Conservation (phyloP, 169 alveolate genomes). For the Amoebophrya sp. region DNA sequence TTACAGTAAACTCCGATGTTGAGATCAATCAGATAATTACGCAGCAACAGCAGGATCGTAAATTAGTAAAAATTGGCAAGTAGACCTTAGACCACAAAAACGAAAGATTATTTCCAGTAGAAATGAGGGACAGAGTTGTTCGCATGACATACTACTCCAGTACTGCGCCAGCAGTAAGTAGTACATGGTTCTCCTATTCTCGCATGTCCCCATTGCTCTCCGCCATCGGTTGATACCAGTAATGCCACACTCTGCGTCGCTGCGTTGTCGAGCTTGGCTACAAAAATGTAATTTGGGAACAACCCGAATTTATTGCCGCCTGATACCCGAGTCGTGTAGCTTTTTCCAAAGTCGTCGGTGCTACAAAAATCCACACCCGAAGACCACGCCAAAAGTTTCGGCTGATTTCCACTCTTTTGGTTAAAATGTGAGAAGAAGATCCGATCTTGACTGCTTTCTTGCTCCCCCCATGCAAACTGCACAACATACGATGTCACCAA, state of each 20-base stretch:
- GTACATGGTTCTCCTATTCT: background rate
- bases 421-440: background rate
- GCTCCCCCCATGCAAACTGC: conserved; percentile 82
- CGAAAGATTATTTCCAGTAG: background rate
- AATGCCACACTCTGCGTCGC: conserved; percentile 77
- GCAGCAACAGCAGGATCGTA: background rate
- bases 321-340: conserved; percentile 60
- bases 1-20: no score
- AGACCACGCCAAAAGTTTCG: conserved; percentile 2
- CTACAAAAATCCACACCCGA: conserved; percentile 37
- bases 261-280: conserved; percentile 65
- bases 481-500: conserved; percentile 68
- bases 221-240: conserved; percentile 74
- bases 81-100: background rate
- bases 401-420: background rate
- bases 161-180: no score
- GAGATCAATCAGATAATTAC: conserved; percentile 55
- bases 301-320: conserved; percentile 88
- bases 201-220: background rate
- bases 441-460: background rate
- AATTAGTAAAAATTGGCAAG: background rate
- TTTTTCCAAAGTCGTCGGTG: conserved; percentile 51
- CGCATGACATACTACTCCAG: background rate
- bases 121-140: background rate
- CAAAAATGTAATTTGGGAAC: conserved; percentile 82